These are phyloP conservation scores for Penicillium sp. DNA, from an alignment of 2,329 filamentous ascomycete genomes.

Conservation along the genomic window DNA sequence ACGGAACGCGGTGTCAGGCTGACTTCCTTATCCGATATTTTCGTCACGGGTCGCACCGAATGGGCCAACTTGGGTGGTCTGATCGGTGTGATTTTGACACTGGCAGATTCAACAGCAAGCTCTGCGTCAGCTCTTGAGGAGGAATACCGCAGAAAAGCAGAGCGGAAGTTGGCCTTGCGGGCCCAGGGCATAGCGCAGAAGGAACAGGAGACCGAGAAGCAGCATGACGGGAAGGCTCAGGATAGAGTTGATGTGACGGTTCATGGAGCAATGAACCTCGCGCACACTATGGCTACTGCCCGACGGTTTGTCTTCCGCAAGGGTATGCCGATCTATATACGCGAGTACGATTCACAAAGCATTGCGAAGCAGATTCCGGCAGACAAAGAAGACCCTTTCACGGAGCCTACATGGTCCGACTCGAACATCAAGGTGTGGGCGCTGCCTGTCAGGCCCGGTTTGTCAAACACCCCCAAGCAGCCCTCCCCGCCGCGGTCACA, in stretches of 20 bases:
- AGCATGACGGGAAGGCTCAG: slow-evolving; percentile 15
- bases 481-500: slow-evolving; percentile 24
- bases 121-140: slow-evolving; percentile 42
- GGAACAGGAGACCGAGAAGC: slow-evolving; percentile 3
- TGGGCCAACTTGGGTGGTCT: slow-evolving; percentile 78
- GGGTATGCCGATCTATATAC: slow-evolving; percentile 65
- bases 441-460: slow-evolving; percentile 51
- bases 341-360: slow-evolving; percentile 56
- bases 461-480: slow-evolving; percentile 18
- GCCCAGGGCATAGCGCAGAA: not conserved
- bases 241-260: slow-evolving; percentile 53
- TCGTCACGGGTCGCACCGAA: slow-evolving; percentile 70
- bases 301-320: slow-evolving; percentile 82
- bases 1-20: slow-evolving; percentile 63
- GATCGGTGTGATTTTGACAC: slow-evolving; percentile 75
- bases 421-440: slow-evolving; percentile 79
- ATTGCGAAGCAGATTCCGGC: slow-evolving; percentile 22
- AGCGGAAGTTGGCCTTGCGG: slow-evolving; percentile 3
- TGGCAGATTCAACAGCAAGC: slow-evolving; percentile 61
- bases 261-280: slow-evolving; percentile 74
- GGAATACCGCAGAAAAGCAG: slow-evolving; percentile 41
- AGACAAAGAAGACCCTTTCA: slow-evolving; percentile 23
- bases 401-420: slow-evolving; percentile 67
- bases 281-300: slow-evolving; percentile 73
- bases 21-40: slow-evolving; percentile 66